phyloP scores from a whole-genome alignment of 2,329 filamentous ascomycete species.

The Ceratocystis papillata region DNA sequence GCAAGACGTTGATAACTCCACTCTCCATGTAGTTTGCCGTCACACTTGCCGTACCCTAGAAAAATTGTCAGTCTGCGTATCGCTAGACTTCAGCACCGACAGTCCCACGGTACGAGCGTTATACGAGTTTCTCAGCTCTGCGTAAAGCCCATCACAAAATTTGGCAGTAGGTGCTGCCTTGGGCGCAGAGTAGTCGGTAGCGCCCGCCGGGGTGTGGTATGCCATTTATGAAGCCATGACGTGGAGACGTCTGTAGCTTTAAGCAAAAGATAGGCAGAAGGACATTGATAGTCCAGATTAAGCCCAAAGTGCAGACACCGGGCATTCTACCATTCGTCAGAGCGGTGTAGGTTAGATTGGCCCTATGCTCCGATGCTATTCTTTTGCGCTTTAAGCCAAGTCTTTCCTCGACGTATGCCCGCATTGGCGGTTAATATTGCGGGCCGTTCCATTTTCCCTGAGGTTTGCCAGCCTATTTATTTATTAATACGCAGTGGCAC shows the following conservation, averaged over 20 bases:
- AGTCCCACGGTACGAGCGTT: conserved; percentile 43
- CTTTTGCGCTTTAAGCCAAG: conserved; percentile 40
- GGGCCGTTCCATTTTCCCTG: conserved; percentile 30
- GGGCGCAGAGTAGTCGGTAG: conserved; percentile 49
- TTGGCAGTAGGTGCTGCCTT: conserved; percentile 45
- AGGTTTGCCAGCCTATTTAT: not conserved
- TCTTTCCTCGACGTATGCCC: conserved; percentile 42
- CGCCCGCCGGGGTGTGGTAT: conserved; percentile 42
- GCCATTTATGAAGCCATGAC: conserved; percentile 46
- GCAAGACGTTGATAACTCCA: conserved; percentile 16
- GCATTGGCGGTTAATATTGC: conserved; percentile 47
- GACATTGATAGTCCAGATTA: conserved; percentile 46
- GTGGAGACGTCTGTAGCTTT: conserved; percentile 51
- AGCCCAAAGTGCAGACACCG: conserved; percentile 46
- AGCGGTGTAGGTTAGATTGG: not conserved
- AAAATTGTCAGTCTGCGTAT: conserved; percentile 39
- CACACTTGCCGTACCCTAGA: conserved; percentile 24
- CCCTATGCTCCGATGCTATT: conserved; percentile 33
- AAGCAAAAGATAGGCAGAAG: conserved; percentile 46
- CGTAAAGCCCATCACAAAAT: conserved; percentile 48
- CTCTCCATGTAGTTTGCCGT: conserved; percentile 12
- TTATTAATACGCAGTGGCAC: not conserved
- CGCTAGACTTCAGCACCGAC: conserved; percentile 29
- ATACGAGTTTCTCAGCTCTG: conserved; percentile 43
- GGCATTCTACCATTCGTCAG: conserved; percentile 35